Percentiles rank a stretch among this genome's conserved stretches.
These are phyloP conservation scores for Cenchrus americanus DNA, from an alignment of 176 grass and related monocot species.

Conservation along the genomic window DNA sequence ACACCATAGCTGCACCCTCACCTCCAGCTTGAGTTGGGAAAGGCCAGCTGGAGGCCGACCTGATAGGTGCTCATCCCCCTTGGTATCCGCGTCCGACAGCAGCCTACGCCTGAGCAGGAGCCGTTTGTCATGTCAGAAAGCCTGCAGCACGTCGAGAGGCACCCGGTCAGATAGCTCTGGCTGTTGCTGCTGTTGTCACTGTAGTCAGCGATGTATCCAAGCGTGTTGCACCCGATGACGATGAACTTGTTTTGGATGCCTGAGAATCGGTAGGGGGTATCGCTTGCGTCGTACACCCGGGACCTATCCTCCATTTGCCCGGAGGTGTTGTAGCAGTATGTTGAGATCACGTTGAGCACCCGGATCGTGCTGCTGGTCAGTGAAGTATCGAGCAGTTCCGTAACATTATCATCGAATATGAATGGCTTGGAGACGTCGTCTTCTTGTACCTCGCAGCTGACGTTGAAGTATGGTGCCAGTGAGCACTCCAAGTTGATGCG, in stretches of 20 bases:
- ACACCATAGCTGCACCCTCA: conserved; percentile 13
- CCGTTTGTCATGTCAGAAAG: background rate
- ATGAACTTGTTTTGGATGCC: conserved; percentile 51
- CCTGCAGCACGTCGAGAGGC: conserved; percentile 29
- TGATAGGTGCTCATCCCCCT: background rate
- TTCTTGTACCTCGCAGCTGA: conserved; percentile 3
- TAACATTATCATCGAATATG: background rate
- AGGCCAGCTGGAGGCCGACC: accelerated
- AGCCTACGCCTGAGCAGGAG: conserved; percentile 45
- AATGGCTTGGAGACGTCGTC: background rate
- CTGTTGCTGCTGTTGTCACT: too few species aligned
- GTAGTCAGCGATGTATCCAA: background rate
- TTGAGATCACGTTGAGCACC: background rate
- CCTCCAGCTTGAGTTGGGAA: background rate
- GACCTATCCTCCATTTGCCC: accelerated
- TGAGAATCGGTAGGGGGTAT: conserved; percentile 10
- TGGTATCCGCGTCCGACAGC: conserved; percentile 45
- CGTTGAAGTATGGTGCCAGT: background rate
- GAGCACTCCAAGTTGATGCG: conserved; percentile 42
- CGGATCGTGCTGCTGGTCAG: background rate
- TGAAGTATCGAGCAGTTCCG: conserved; percentile 20
- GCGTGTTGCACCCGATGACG: conserved; percentile 38
- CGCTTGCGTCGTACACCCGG: accelerated
- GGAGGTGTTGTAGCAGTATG: conserved; percentile 31
- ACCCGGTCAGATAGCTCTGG: background rate